These are phyloP conservation scores for Candida anglica DNA, from an alignment of 805 yeast species.

Conservation along the genomic window DNA sequence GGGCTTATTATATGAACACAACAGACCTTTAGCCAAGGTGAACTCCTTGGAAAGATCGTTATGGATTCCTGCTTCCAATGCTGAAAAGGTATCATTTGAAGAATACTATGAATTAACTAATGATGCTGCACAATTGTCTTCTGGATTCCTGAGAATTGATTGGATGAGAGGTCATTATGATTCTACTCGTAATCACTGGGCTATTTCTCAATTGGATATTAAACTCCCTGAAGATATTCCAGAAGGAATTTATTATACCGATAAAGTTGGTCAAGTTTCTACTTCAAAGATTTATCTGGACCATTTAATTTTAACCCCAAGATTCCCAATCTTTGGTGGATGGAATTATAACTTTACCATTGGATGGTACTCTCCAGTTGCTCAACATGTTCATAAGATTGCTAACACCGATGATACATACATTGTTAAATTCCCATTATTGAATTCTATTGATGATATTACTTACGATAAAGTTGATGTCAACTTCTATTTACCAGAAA, in stretches of 20 bases:
- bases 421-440: conserved; percentile 62
- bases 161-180: conserved; percentile 60
- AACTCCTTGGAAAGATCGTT: conserved; percentile 62
- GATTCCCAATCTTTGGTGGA: conserved; percentile 94
- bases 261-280: conserved; percentile 90
- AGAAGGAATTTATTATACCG: conserved; percentile 71
- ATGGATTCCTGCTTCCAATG: conserved; percentile 89
- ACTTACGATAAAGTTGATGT: conserved; percentile 60
- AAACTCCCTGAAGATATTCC: conserved; percentile 39
- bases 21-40: conserved; percentile 60
- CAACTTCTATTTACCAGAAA: conserved; percentile 80
- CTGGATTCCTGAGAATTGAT: conserved; percentile 78
- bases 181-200: conserved; percentile 47
- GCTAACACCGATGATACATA: conserved; percentile 43
- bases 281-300: conserved; percentile 51
- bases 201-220: conserved; percentile 58
- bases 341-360: conserved; percentile 94
- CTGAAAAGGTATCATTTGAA: conserved; percentile 62
- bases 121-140: conserved; percentile 62
- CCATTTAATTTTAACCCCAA: conserved; percentile 64
- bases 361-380: conserved; percentile 78
- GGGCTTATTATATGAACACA: conserved; percentile 59
- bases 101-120: conserved; percentile 83
- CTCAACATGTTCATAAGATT: conserved; percentile 45
- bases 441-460: conserved; percentile 70